These are phyloP conservation scores for Przewalskia tangutica DNA, from an alignment of 257 asterid species.

Conservation along the genomic window DNA sequence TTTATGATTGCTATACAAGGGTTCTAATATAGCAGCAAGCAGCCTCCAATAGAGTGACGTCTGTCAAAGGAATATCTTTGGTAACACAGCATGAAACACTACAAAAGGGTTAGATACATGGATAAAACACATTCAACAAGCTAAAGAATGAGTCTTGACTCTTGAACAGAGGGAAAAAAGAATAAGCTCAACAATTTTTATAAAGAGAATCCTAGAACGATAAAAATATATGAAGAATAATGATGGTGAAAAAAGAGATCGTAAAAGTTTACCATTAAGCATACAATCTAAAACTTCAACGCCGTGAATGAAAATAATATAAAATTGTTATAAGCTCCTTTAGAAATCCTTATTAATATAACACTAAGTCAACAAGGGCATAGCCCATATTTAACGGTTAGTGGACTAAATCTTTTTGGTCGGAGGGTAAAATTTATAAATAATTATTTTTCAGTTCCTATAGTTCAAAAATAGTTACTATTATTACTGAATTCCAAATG, in stretches of 20 bases:
- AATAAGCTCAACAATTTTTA: no score
- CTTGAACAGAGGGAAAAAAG: no score
- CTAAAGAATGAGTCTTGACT: no score
- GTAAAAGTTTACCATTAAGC: background rate
- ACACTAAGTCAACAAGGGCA: background rate
- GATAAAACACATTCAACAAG: no score
- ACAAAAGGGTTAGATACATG: background rate
- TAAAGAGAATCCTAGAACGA: no score
- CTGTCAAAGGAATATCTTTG: background rate
- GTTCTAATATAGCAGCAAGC: background rate
- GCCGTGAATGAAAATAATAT: background rate
- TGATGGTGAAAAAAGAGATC: no score
- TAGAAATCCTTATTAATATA: background rate
- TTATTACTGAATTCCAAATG: background rate
- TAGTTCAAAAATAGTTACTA: background rate
- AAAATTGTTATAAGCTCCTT: background rate
- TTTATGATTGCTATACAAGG: background rate
- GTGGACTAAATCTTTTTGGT: constrained; percentile 17
- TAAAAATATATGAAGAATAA: no score
- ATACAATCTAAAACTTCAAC: background rate
- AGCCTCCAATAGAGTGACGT: background rate
- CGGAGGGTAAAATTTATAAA: constrained; percentile 15
- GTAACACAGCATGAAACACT: background rate
- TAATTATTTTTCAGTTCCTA: background rate
- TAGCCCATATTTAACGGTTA: constrained; percentile 13